A percentile compares a stretch with the other conserved stretches of the same genome.
These are phyloP conservation scores for Zopfia rhizophila DNA, from an alignment of 2,329 filamentous ascomycete genomes.

Conservation along the genomic window DNA sequence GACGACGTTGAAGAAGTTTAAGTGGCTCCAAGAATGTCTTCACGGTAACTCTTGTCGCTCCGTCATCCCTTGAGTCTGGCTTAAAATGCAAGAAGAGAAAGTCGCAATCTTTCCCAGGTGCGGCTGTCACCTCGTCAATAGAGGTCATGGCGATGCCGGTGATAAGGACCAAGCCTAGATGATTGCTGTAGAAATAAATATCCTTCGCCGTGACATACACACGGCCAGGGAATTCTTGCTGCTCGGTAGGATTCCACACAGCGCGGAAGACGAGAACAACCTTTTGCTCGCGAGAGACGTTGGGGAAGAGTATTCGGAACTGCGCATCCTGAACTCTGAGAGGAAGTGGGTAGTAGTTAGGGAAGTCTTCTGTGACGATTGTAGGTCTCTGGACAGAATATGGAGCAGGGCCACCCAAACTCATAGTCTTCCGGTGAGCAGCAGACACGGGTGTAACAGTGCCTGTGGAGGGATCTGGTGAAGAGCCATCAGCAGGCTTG, in stretches of 20 bases:
- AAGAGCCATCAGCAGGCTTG: constrained; percentile 20
- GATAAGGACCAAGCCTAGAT: constrained; percentile 88
- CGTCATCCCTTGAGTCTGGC: constrained; percentile 68
- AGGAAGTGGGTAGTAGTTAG: constrained; percentile 80
- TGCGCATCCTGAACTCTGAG: constrained; percentile 89
- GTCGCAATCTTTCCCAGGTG: constrained; percentile 90
- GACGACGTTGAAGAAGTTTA: constrained; percentile 79
- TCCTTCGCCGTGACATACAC: constrained; percentile 88
- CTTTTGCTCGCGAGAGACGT: constrained; percentile 79
- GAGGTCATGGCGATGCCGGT: constrained; percentile 78
- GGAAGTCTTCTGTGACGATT: constrained; percentile 67
- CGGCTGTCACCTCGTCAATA: constrained; percentile 89
- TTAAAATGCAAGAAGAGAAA: constrained; percentile 88
- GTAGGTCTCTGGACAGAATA: constrained; percentile 27
- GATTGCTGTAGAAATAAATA: constrained; percentile 96
- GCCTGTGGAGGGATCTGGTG: constrained; percentile 23
- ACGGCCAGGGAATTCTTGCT: constrained; percentile 82
- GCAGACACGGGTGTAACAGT: constrained; percentile 23
- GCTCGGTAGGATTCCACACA: constrained; percentile 82
- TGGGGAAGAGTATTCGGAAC: constrained; percentile 90
- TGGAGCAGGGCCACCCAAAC: constrained; percentile 58
- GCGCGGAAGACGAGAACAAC: constrained; percentile 92
- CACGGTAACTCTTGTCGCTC: constrained; percentile 80
- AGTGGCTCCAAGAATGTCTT: constrained; percentile 94
- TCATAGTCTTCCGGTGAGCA: constrained; percentile 67